phyloP scores from a whole-genome alignment of 2,329 filamentous ascomycete species.

The Parastagonospora nodorum region DNA sequence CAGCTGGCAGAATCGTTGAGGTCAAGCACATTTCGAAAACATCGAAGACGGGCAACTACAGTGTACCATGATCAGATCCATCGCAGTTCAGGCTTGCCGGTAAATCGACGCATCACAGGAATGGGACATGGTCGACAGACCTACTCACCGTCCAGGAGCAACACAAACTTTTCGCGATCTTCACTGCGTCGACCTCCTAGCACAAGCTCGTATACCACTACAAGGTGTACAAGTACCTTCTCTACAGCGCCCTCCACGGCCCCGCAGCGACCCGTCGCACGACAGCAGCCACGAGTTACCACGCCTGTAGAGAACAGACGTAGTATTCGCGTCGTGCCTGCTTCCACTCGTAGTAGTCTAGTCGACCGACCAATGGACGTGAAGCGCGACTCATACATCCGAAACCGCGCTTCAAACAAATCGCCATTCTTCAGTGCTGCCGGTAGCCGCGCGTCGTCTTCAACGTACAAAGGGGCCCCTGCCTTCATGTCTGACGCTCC shows the following conservation, averaged over 20 bases:
- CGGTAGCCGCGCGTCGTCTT: constrained; percentile 36
- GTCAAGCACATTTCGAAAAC: constrained; percentile 35
- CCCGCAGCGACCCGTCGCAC: constrained; percentile 36
- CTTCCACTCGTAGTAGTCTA: constrained; percentile 39
- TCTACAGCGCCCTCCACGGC: constrained; percentile 48
- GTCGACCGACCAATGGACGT: constrained; percentile 47
- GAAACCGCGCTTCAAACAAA: constrained; percentile 46
- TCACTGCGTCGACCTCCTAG: constrained; percentile 38
- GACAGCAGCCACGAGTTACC: constrained; percentile 29
- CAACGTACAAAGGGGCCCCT: constrained; percentile 32
- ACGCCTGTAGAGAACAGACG: constrained; percentile 41
- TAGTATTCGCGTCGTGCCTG: constrained; percentile 48
- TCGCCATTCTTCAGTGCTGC: constrained; percentile 48
- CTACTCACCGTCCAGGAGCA: constrained; percentile 35
- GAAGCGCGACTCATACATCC: constrained; percentile 50
- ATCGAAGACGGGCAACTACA: constrained; percentile 27
- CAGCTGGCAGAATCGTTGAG: constrained; percentile 46
- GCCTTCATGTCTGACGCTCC: constrained; percentile 19
- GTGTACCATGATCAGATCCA: constrained; percentile 32
- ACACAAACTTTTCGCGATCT: constrained; percentile 24
- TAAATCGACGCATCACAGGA: constrained; percentile 39
- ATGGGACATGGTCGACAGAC: constrained; percentile 37
- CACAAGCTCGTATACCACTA: constrained; percentile 43
- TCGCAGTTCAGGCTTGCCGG: constrained; percentile 31
- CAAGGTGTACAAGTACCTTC: constrained; percentile 47